A percentile compares a stretch with the other conserved stretches of the same genome.
These are phyloP conservation scores for Suillus decipiens DNA, from an alignment of 768 basidiomycete genomes.

Conservation along the genomic window DNA sequence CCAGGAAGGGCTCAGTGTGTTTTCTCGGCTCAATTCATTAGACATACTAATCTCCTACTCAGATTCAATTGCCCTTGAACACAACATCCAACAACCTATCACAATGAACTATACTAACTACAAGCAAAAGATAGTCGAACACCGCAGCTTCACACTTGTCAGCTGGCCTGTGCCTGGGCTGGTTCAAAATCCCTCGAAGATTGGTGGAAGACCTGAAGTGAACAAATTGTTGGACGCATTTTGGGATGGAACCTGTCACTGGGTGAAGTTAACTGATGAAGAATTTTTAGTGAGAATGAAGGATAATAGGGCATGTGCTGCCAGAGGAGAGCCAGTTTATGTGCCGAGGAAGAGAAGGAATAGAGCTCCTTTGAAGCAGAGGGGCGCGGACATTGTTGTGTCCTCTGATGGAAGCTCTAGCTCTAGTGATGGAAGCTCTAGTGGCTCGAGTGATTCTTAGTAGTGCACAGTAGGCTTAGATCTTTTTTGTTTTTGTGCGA, in stretches of 20 bases:
- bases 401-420: neutral
- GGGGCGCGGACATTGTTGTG: neutral
- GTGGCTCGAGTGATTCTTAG: neutral
- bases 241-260: neutral
- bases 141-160: neutral
- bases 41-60: neutral
- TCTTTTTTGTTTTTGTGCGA: slow-evolving; percentile 1
- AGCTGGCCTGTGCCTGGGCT: neutral
- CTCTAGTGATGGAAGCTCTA: too few species aligned
- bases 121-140: neutral
- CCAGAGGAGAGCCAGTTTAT: neutral
- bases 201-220: neutral
- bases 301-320: neutral
- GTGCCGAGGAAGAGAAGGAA: neutral
- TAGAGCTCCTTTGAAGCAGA: neutral
- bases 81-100: neutral
- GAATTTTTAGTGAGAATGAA: neutral
- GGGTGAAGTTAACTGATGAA: neutral
- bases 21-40: neutral
- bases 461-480: neutral
- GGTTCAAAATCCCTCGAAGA: neutral
- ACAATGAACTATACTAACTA: slow-evolving; percentile 9
- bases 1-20: neutral
- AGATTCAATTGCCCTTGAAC: neutral
- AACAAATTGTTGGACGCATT: neutral